phyloP scores from a whole-genome alignment of 2,329 filamentous ascomycete species.

The Sporothrix pallida region DNA sequence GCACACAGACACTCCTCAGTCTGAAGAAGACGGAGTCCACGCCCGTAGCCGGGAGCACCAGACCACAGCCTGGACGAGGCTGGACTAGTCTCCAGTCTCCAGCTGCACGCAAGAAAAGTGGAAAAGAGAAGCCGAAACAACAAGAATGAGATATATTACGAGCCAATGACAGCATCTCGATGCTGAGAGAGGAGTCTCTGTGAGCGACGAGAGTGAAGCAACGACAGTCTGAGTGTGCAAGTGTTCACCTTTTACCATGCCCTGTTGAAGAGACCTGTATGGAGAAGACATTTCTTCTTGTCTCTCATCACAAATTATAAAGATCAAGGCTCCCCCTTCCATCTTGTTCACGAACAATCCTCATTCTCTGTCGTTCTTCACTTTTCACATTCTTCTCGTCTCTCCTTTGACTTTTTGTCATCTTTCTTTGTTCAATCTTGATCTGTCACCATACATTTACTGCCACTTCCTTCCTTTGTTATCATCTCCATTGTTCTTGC shows the following conservation, averaged over 20 bases:
- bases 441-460: background rate
- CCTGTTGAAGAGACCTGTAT: too few relatives aligned
- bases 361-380: background rate
- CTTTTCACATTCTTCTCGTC: constrained; percentile 10
- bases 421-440: background rate
- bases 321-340: background rate
- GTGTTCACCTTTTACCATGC: too few relatives aligned
- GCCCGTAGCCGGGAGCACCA: background rate
- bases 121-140: constrained; percentile 12
- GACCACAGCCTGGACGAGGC: background rate
- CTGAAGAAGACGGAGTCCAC: background rate
- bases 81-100: background rate
- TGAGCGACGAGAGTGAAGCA: background rate
- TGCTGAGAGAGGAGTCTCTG: background rate
- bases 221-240: background rate
- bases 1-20: background rate
- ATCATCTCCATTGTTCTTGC: background rate
- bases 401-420: background rate
- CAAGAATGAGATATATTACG: constrained; percentile 30
- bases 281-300: too few relatives aligned
- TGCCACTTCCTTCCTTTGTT: background rate
- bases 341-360: constrained; percentile 13
- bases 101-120: background rate
- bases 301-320: background rate
- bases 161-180: constrained; percentile 26